phyloP scores from a whole-genome alignment of 1,284 basidiomycete genomes.

The Moesziomyces aphidis region DNA sequence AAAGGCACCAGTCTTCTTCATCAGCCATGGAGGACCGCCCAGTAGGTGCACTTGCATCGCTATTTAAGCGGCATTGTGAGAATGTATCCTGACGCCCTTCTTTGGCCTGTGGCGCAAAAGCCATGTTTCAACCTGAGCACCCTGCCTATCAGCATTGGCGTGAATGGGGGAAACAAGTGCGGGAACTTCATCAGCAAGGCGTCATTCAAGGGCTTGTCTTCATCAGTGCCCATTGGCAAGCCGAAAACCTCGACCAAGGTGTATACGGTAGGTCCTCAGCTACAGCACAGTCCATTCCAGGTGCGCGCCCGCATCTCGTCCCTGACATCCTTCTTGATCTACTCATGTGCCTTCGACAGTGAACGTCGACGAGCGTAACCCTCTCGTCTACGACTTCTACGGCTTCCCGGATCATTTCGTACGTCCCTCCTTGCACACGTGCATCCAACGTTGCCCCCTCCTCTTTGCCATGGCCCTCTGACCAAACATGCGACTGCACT shows the following conservation, averaged over 20 bases:
- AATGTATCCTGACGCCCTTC: too few relatives aligned
- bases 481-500: too few relatives aligned
- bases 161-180: conserved; percentile 66
- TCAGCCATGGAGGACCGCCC: conserved; percentile 68
- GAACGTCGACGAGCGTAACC: conserved; percentile 66
- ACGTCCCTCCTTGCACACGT: neutral
- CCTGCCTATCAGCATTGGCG: conserved; percentile 69
- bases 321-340: neutral
- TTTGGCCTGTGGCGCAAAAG: conserved; percentile 1
- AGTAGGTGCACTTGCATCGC: conserved; percentile 25
- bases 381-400: conserved; percentile 71
- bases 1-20: conserved; percentile 47
- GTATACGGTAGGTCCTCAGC: conserved; percentile 30
- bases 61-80: too few relatives aligned
- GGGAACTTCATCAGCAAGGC: conserved; percentile 36
- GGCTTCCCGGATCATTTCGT: conserved; percentile 62
- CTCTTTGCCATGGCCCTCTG: neutral
- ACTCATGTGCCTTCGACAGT: conserved; percentile 7
- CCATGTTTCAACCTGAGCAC: conserved; percentile 68
- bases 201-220: conserved; percentile 69
- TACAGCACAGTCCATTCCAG: neutral
- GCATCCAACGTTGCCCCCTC: neutral
- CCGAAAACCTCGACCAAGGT: conserved; percentile 62
- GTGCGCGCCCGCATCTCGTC: too few relatives aligned
- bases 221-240: conserved; percentile 70